Evolutionary conservation across 2,329 filamentous ascomycete species (phyloP), one percentile per base, ranked within the genome.

Genomic region (Colletotrichum filicis): DNA sequence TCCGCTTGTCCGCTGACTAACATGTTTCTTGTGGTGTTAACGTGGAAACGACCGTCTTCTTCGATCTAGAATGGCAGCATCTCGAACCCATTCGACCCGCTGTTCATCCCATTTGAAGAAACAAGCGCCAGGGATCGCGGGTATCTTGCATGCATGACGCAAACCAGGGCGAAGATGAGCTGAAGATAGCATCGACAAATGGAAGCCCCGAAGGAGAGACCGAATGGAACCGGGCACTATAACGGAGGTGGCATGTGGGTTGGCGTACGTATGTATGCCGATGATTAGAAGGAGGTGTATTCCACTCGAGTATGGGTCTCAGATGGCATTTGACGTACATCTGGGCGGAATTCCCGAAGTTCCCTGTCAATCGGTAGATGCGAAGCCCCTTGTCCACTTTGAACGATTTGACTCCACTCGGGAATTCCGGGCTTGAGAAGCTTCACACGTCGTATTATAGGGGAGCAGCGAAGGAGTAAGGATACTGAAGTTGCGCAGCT

Each of bases 71-170:
- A 16, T 26, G 46, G 35, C 49, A 46, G 57, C 68, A 55, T 71
- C 53, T 60, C 56, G 64, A 57, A 7, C 55, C 68, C 49, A 58
- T 57, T 53, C 22, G 35, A 30, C 30, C 49, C 57, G 64, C 69
- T 59, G 64, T 71, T 71, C 69, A 24, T 68, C 58, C 58, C 68
- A 68, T 62, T 32, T 6, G 28, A 57, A 57, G 58, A 56, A 46
- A 37, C 42, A 22, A 57, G 58, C 60, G 32, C 52, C 68, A 63
- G 58, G 64, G 68, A 60, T 62, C 56, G 28, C 68, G 52, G 64
- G 28, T 52, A 71, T 68, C 64, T 30, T 52, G 64, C 37, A 42
- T 62, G 37, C 68, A 61, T 71, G 58, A 52, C 35, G 37, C 37
- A 37, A 58, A 58, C 49, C 64, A 61, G 68, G 68, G 68, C 32